These are phyloP conservation scores for Myriosclerotinia curreyana DNA, from an alignment of 2,329 filamentous ascomycete genomes.

Conservation along the genomic window DNA sequence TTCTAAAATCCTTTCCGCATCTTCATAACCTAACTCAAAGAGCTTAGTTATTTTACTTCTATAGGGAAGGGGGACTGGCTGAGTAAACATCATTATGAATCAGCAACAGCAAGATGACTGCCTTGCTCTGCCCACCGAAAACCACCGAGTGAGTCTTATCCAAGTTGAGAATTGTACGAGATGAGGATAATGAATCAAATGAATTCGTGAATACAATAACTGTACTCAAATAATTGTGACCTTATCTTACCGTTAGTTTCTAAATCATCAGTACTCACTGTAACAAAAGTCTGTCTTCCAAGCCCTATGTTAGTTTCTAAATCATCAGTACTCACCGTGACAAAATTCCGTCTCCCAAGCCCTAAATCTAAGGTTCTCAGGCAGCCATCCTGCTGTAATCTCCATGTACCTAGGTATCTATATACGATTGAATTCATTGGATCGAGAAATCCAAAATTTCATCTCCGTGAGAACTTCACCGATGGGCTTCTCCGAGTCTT, in stretches of 20 bases:
- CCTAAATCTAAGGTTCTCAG: not conserved
- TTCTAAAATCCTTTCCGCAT: not conserved
- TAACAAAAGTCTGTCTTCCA: not conserved
- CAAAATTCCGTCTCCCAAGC: not conserved
- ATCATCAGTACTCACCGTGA: not conserved
- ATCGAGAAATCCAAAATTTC: not conserved
- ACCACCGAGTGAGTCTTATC: not conserved
- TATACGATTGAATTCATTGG: not conserved
- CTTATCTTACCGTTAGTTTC: not conserved
- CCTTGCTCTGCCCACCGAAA: conserved; percentile 3
- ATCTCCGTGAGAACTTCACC: not conserved
- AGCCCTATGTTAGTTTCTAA: not conserved
- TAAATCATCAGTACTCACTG: not conserved
- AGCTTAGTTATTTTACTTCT: not conserved
- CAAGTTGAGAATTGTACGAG: not conserved
- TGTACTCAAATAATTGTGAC: not conserved
- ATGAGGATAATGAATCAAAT: not conserved
- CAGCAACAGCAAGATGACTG: too few species aligned
- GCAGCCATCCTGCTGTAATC: not conserved
- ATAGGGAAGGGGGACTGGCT: too few species aligned
- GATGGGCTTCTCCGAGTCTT: conserved; percentile 3
- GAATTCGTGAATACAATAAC: not conserved
- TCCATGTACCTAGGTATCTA: not conserved
- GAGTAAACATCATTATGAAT: too few species aligned
- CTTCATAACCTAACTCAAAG: not conserved